phyloP scores from a whole-genome alignment of 148 eudicot species.

The Rhododendron henanense region DNA sequence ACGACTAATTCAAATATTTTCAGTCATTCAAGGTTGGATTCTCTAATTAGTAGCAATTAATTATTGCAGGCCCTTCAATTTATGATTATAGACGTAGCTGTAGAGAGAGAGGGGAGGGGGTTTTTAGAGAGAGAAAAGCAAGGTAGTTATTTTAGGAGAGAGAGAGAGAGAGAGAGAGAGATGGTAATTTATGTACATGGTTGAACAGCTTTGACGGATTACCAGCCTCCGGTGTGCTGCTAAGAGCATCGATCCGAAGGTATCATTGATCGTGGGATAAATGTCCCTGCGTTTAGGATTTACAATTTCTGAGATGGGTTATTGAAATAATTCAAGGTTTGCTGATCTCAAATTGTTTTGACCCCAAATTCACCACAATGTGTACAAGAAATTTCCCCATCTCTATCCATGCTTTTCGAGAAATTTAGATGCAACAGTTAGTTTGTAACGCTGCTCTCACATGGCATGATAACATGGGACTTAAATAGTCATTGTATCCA shows the following conservation, averaged over 20 bases:
- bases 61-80: neutral
- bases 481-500: neutral
- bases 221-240: conserved; percentile 69
- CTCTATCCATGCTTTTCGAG: neutral
- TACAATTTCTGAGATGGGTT: neutral
- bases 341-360: conserved; percentile 11
- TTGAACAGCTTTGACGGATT: conserved; percentile 28
- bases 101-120: neutral
- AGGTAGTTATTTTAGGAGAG: neutral
- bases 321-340: neutral
- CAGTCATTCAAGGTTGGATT: neutral
- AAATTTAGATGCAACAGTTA: neutral
- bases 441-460: neutral
- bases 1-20: neutral
- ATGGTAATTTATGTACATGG: conserved; percentile 26
- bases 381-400: neutral
- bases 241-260: conserved; percentile 62
- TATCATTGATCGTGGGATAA: conserved; percentile 7
- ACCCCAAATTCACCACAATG: neutral
- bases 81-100: neutral
- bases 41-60: neutral
- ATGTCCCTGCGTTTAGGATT: neutral
- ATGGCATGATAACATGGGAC: neutral
- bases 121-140: conserved; percentile 4
- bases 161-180: conserved; percentile 22